Evolutionary conservation across 2,329 filamentous ascomycete species (phyloP).

Genomic region (Teratosphaeria nubilosa): DNA sequence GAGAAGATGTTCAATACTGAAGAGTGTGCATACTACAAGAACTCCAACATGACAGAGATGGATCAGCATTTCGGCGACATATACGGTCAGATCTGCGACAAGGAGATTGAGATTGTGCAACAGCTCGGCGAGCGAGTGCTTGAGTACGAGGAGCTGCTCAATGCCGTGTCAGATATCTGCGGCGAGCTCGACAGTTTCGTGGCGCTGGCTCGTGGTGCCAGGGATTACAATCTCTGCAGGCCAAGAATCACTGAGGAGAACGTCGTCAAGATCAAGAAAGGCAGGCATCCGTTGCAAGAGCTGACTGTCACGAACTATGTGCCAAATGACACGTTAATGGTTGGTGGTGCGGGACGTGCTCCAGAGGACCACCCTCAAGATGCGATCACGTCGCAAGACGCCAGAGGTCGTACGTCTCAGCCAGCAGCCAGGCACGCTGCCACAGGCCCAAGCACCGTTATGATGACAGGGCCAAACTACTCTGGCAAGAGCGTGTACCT

Average conservation of each 20-base stretch:
- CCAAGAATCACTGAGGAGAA: constrained; percentile 64
- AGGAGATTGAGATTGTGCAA: constrained; percentile 82
- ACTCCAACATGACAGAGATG: constrained; percentile 66
- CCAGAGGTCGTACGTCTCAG: not conserved
- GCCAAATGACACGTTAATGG: constrained; percentile 65
- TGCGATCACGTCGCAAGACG: not conserved
- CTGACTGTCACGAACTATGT: constrained; percentile 71
- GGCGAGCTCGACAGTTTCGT: constrained; percentile 81
- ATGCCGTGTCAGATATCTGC: constrained; percentile 63
- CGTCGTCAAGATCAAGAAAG: constrained; percentile 62
- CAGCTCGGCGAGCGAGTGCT: constrained; percentile 62
- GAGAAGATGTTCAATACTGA: constrained; percentile 63
- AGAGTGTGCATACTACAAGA: constrained; percentile 75
- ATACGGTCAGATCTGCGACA: constrained; percentile 74
- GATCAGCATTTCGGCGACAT: constrained; percentile 76
- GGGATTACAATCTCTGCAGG: constrained; percentile 58
- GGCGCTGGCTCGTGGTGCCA: constrained; percentile 68
- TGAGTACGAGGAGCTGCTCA: constrained; percentile 55
- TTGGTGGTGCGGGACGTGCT: constrained; percentile 44
- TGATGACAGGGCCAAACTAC: constrained; percentile 89
- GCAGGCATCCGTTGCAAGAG: constrained; percentile 81
- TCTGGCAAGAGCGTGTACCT: constrained; percentile 95
- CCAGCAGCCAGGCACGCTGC: not conserved
- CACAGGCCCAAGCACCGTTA: constrained; percentile 53
- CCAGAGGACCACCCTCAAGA: not conserved